These are phyloP conservation scores for Hanseniaspora meyeri DNA, from an alignment of 805 yeast genomes.

Conservation along the genomic window DNA sequence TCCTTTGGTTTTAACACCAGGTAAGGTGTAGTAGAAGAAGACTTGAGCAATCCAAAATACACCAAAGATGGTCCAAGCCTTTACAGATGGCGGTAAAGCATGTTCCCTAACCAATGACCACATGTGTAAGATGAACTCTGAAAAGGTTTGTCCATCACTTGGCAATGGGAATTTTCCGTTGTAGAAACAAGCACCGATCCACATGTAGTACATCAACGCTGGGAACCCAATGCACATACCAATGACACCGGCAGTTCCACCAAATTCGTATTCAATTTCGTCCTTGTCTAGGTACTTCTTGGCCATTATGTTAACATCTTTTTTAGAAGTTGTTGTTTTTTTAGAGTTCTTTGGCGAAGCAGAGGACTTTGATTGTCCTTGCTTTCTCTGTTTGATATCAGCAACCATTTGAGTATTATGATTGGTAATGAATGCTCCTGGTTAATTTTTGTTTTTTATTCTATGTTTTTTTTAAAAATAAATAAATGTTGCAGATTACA, in stretches of 20 bases:
- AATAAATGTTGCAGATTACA: too few species aligned
- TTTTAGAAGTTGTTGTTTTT: neutral
- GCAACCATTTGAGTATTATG: neutral
- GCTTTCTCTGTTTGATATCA: conserved; percentile 5
- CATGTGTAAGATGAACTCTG: conserved; percentile 36
- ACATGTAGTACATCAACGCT: conserved; percentile 87
- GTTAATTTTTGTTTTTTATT: too few species aligned
- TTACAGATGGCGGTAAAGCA: conserved; percentile 43
- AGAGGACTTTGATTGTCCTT: neutral
- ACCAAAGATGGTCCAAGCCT: conserved; percentile 60
- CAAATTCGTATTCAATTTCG: conserved; percentile 74
- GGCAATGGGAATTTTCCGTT: conserved; percentile 66
- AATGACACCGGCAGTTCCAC: conserved; percentile 79
- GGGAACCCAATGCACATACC: conserved; percentile 94
- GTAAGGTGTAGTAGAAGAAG: conserved; percentile 65
- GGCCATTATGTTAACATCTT: conserved; percentile 11
- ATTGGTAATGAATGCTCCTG: too few species aligned
- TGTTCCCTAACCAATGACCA: conserved; percentile 36
- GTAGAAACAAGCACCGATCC: conserved; percentile 78
- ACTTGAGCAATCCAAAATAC: conserved; percentile 59
- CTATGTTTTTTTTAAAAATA: too few species aligned
- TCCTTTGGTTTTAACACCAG: conserved; percentile 92
- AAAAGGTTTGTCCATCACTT: conserved; percentile 33
- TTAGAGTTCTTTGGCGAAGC: neutral
- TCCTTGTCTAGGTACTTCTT: conserved; percentile 34